Conservation (phyloP, 345 rosid genomes). For the Populus alba region DNA sequence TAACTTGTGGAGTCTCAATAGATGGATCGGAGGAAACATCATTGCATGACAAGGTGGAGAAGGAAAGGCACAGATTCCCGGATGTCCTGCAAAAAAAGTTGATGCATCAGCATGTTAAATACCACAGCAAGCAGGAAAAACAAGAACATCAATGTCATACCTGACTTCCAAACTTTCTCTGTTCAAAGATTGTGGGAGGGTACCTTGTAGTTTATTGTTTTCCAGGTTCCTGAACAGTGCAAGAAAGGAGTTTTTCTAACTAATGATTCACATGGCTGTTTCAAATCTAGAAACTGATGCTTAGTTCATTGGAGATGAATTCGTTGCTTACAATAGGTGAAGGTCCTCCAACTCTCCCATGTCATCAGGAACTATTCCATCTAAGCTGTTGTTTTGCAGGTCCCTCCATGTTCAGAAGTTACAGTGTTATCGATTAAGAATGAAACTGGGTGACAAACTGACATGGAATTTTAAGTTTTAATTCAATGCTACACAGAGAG, state of each 20-base stretch:
- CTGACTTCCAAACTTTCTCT: slow-evolving; percentile 64
- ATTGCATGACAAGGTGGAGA: slow-evolving; percentile 55
- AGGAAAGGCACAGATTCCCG: slow-evolving; percentile 79
- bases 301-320: neutral
- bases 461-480: neutral
- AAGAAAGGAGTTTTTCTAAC: neutral
- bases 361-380: slow-evolving; percentile 68
- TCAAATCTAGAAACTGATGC: neutral
- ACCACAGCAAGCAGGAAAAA: neutral
- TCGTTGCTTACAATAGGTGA: slow-evolving; percentile 61
- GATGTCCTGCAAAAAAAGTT: slow-evolving; percentile 47
- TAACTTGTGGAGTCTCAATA: slow-evolving; percentile 75
- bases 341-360: slow-evolving; percentile 68
- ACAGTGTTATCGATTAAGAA: neutral
- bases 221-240: slow-evolving; percentile 64
- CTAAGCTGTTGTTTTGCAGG: slow-evolving; percentile 75
- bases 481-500: neutral
- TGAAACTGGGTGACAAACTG: neutral
- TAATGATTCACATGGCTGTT: neutral
- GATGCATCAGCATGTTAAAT: slow-evolving; percentile 13
- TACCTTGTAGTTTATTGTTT: slow-evolving; percentile 71
- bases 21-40: slow-evolving; percentile 62
- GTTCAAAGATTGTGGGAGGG: slow-evolving; percentile 70
- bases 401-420: slow-evolving; percentile 47
- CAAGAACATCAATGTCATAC: slow-evolving; percentile 32